Evolutionary conservation across 805 yeast species (phyloP).

Genomic region (Yamadazyma phyllophila): DNA sequence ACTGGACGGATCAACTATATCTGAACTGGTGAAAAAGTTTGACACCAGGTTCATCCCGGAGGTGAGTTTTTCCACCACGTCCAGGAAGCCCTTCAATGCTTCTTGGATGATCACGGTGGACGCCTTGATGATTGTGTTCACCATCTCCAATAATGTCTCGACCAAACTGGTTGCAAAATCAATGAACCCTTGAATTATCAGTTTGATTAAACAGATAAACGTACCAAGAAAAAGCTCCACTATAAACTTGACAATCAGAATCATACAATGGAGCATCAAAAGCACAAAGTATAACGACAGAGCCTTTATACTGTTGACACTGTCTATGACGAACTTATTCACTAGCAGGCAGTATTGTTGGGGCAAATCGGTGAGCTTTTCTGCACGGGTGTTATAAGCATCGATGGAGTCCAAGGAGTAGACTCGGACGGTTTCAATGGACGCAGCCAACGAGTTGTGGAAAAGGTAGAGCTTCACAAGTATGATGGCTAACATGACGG

Average conservation of each 20-base stretch:
- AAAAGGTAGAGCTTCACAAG: conserved; percentile 63
- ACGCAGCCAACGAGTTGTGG: conserved; percentile 31
- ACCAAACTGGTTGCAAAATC: conserved; percentile 74
- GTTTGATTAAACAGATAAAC: conserved; percentile 74
- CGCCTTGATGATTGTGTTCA: conserved; percentile 55
- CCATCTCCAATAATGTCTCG: conserved; percentile 54
- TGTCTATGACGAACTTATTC: conserved; percentile 6
- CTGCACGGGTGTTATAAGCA: conserved; percentile 3
- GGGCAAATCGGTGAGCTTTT: conserved; percentile 4
- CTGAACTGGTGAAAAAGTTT: conserved; percentile 46
- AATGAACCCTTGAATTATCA: conserved; percentile 70
- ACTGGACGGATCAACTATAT: conserved; percentile 29
- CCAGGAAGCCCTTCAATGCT: conserved; percentile 7
- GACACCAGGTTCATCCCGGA: conserved; percentile 14
- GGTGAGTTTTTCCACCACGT: conserved; percentile 4
- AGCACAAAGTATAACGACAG: conserved; percentile 10
- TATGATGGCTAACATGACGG: conserved; percentile 54
- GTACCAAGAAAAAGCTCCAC: conserved; percentile 82
- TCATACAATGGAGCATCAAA: conserved; percentile 19
- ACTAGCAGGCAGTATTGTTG: conserved; percentile 6
- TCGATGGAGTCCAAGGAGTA: conserved; percentile 5
- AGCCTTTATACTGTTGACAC: conserved; percentile 4
- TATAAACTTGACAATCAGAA: conserved; percentile 58
- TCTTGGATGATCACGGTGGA: conserved; percentile 19
- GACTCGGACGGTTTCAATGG: conserved; percentile 2